Evolutionary conservation across 257 asterid species (phyloP), one percentile per base, ranked within the genome.

Genomic region (Striga asiatica): DNA sequence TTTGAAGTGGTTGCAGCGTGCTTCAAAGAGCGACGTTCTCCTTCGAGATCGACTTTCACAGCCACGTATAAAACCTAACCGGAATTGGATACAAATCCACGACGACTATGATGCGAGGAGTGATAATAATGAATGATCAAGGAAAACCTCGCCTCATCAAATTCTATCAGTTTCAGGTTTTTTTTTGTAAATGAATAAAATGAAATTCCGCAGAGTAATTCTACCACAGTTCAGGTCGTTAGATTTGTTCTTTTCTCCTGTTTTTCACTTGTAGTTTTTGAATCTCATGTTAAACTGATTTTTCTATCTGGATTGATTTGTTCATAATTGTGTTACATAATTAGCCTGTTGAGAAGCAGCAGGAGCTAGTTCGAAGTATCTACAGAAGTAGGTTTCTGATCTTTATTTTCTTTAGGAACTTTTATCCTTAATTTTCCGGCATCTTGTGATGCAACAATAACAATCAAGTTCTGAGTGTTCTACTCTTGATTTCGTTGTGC

Each of bases 71-170:
- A n/a, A 27, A 7, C 32, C 32, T 2, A 27, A 27, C 32, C 7
- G 32, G 32, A 49, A 42, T 54, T 14, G 50, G 71, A 35, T 27
- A 57, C 42, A 34, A 59, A 54, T 52, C 60, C 16, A 45, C 66
- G 38, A 19, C 34, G 28, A 65, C 62, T 54, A 92, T 92, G 97
- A 92, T 92, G 22, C 82, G 76, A 71, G 97, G 94, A 25, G 97
- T 92, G 56, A 80, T 87, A 17, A 69, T 91, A 52, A 82, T 92
- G 97, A 92, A 84, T 67, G 89, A 84, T 66, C 87, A 77, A 68
- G 98, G 97, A 66, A 88, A 92, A 66, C 88, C 98, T 51, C 95
- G 97, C 55, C 88, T 92, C 71, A 77, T 84, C 76, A 92, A 84
- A 68, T 92, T 87, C 75, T 92, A 79, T 49, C 81, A 78, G 37